Conservation (phyloP, 495 filamentous ascomycete genomes). For the Margaritispora aquatica region DNA sequence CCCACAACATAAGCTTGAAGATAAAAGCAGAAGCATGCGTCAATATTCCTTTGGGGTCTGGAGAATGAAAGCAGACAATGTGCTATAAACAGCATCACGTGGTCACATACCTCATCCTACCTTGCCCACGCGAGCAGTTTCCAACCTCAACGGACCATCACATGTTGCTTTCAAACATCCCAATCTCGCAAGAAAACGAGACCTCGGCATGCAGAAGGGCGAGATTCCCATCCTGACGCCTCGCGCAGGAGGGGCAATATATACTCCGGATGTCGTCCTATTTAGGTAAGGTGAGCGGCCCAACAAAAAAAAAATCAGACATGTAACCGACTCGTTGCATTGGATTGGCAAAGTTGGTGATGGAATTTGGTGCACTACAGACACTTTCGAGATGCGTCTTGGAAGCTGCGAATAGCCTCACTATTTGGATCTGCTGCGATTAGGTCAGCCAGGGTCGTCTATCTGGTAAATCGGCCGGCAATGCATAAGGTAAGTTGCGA, state of each 20-base stretch:
- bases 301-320: no score
- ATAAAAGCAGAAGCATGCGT: no score
- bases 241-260: background rate
- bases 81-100: no score
- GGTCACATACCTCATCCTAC: no score
- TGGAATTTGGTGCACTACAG: background rate
- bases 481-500: background rate
- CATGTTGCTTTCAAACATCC: background rate
- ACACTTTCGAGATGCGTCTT: background rate
- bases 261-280: background rate
- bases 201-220: background rate
- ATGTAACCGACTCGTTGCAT: no score
- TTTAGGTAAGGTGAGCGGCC: background rate
- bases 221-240: background rate
- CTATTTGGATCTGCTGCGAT: background rate
- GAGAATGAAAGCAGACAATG: no score
- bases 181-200: background rate
- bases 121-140: no score
- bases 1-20: no score
- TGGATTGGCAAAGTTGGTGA: background rate
- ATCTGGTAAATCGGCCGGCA: background rate
- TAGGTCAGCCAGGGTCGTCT: background rate
- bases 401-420: background rate
- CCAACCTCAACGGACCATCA: no score
- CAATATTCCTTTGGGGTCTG: no score